These are phyloP conservation scores for Penicillium herquei DNA, from an alignment of 495 filamentous ascomycete genomes.

Conservation along the genomic window DNA sequence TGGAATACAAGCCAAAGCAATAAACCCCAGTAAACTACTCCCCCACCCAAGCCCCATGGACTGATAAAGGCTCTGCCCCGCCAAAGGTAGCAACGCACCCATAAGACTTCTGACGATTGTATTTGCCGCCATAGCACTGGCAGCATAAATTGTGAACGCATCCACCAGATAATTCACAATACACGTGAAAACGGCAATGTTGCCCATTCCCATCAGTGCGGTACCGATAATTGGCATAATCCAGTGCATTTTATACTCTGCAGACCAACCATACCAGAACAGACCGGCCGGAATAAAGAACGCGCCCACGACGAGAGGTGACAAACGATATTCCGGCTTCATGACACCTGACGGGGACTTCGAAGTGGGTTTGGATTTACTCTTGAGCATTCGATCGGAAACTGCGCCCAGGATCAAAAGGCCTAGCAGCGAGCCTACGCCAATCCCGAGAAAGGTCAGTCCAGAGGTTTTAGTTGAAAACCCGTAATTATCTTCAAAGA, in stretches of 20 bases:
- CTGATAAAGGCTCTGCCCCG: constrained; percentile 36
- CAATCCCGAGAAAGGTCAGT: constrained; percentile 34
- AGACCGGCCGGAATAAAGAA: constrained; percentile 25
- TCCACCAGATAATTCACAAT: constrained; percentile 35
- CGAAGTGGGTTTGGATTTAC: too few relatives aligned
- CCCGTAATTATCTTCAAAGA: constrained; percentile 32
- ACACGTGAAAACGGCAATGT: constrained; percentile 25
- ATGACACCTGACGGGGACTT: constrained; percentile 8
- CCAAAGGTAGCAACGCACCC: constrained; percentile 41
- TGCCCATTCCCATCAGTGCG: constrained; percentile 29
- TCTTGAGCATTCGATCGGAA: constrained; percentile 13
- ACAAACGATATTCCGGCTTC: constrained; percentile 31
- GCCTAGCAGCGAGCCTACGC: constrained; percentile 24
- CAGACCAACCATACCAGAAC: constrained; percentile 37
- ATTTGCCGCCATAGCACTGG: constrained; percentile 34
- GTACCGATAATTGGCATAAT: constrained; percentile 37
- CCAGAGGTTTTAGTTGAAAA: constrained; percentile 29
- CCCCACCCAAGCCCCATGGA: constrained; percentile 45
- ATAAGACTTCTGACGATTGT: constrained; percentile 34
- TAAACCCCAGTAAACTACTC: constrained; percentile 42
- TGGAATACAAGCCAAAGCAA: constrained; percentile 36
- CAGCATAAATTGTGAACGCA: constrained; percentile 28
- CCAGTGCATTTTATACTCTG: constrained; percentile 32
- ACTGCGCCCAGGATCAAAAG: constrained; percentile 21
- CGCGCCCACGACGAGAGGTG: constrained; percentile 26